These are phyloP conservation scores for Phialemoniopsis sp. DNA, from an alignment of 2,329 filamentous ascomycete species.

Conservation along the genomic window DNA sequence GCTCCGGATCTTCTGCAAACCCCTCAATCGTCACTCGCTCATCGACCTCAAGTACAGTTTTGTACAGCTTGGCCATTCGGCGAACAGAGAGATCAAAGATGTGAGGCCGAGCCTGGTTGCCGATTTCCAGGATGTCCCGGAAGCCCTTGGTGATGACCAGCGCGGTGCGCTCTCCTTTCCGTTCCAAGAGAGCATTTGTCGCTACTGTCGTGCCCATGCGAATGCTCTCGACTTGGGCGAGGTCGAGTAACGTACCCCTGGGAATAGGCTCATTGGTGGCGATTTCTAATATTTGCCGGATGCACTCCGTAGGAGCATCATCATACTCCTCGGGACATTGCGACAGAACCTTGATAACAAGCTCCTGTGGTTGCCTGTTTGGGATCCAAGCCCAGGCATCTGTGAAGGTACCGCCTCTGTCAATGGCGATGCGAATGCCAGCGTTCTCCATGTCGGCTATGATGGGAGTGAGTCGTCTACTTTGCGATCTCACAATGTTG, in stretches of 20 bases:
- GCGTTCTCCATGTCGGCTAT: not conserved
- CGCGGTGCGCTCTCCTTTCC: constrained; percentile 62
- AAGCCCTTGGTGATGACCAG: constrained; percentile 59
- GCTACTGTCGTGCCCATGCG: constrained; percentile 11
- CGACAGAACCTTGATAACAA: constrained; percentile 65
- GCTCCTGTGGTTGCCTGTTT: constrained; percentile 59
- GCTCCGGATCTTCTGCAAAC: constrained; percentile 34
- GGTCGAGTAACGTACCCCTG: constrained; percentile 58
- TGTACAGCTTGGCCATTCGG: constrained; percentile 5
- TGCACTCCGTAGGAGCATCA: constrained; percentile 66
- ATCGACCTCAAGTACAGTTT: constrained; percentile 6
- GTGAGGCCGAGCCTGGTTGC: constrained; percentile 7
- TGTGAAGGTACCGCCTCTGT: constrained; percentile 64
- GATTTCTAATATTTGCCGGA: constrained; percentile 41
- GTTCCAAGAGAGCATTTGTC: constrained; percentile 49
- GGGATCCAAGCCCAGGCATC: constrained; percentile 58
- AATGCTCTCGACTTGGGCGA: constrained; percentile 8
- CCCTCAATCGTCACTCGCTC: constrained; percentile 8
- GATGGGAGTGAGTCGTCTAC: not conserved
- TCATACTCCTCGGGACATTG: constrained; percentile 64
- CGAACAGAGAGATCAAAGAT: constrained; percentile 15
- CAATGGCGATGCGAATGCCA: constrained; percentile 6
- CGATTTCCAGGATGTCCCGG: constrained; percentile 5
- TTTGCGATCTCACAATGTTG: too few relatives aligned
- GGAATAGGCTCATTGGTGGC: constrained; percentile 48